phyloP scores from a whole-genome alignment of 1,284 basidiomycete species.

The Cystobasidium slooffiae region DNA sequence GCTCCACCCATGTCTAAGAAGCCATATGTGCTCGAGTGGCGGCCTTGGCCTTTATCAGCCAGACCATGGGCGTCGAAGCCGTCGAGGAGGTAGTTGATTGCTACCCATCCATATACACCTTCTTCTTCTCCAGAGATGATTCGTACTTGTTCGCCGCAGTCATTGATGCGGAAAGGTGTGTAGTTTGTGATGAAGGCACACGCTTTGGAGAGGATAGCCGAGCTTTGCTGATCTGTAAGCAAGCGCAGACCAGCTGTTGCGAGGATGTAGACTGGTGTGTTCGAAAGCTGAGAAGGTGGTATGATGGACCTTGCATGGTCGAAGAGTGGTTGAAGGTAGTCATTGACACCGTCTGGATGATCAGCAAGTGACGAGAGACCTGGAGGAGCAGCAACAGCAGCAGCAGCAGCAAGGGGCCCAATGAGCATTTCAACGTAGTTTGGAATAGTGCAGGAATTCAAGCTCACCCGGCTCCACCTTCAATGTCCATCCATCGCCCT shows the following conservation, averaged over 20 bases:
- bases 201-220: conserved; percentile 72
- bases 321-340: conserved; percentile 81
- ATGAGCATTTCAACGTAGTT: neutral
- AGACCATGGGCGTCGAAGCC: conserved; percentile 73
- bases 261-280: conserved; percentile 89
- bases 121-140: conserved; percentile 99
- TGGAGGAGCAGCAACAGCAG: conserved; percentile 56
- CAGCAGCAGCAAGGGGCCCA: conserved; percentile 7
- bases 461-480: conserved; percentile 90
- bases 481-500: conserved; percentile 80
- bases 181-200: conserved; percentile 75
- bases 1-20: conserved; percentile 99
- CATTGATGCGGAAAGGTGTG: conserved; percentile 75
- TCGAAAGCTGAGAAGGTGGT: conserved; percentile 77
- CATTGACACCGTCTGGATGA: conserved; percentile 69
- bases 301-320: conserved; percentile 80
- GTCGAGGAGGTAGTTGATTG: conserved; percentile 98
- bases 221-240: conserved; percentile 70
- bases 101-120: conserved; percentile 97
- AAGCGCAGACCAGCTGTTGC: conserved; percentile 98
- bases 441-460: too few relatives aligned
- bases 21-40: conserved; percentile 78
- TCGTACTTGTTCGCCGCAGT: conserved; percentile 82
- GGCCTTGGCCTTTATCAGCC: conserved; percentile 44
- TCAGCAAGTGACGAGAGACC: conserved; percentile 84